phyloP scores from a whole-genome alignment of 2,329 filamentous ascomycete species.

The Fusarium sp. region DNA sequence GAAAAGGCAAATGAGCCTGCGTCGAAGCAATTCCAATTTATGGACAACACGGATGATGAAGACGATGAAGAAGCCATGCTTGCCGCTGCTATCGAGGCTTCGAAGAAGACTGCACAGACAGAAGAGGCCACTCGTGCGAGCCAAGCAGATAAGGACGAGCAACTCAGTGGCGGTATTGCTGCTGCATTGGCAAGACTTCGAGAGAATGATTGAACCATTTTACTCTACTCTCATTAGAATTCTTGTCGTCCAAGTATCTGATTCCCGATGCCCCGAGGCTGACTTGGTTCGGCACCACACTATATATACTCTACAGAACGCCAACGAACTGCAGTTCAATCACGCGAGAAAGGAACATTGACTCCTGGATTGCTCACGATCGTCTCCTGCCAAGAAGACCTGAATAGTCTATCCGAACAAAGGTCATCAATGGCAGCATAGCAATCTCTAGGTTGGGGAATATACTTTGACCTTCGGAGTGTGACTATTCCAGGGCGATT shows the following conservation, averaged over 20 bases:
- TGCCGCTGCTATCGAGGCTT: conserved; percentile 57
- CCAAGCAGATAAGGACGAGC: conserved; percentile 42
- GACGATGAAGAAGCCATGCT: conserved; percentile 60
- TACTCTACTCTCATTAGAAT: background rate
- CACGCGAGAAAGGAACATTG: background rate
- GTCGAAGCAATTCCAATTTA: conserved; percentile 49
- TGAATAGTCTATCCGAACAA: too few species aligned
- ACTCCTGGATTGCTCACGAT: too few species aligned
- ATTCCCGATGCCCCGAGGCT: background rate
- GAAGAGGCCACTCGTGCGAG: conserved; percentile 37
- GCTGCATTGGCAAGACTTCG: conserved; percentile 68
- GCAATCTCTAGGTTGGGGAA: background rate
- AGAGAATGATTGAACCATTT: conserved; percentile 45
- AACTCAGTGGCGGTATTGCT: conserved; percentile 65
- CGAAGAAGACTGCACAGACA: conserved; percentile 49
- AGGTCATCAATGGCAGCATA: background rate
- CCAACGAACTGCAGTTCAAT: background rate
- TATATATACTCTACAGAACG: background rate
- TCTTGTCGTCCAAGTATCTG: background rate
- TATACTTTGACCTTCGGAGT: too few species aligned
- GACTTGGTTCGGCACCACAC: background rate
- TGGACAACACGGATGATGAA: conserved; percentile 55
- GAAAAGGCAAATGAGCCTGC: conserved; percentile 13
- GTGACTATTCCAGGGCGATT: too few species aligned
- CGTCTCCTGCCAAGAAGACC: background rate